phyloP scores from a whole-genome alignment of 495 filamentous ascomycete species.

The Physcia stellaris region DNA sequence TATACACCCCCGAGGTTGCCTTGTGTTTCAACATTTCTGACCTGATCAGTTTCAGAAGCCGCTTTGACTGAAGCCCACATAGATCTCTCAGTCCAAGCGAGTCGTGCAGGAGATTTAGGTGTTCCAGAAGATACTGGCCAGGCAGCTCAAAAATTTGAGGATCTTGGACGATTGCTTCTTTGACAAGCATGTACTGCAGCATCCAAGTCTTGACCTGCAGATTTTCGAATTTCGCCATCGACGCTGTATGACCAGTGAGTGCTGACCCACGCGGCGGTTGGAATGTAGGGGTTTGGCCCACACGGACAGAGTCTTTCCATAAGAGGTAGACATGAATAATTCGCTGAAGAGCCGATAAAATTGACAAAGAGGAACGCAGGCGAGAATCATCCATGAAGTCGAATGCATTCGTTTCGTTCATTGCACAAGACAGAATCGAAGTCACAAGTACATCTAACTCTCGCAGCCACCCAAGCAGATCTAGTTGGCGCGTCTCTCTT shows the following conservation, averaged over 20 bases:
- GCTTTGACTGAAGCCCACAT: conserved; percentile 72
- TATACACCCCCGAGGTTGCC: too few relatives aligned
- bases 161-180: conserved; percentile 60
- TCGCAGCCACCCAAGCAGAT: conserved; percentile 62
- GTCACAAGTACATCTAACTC: conserved; percentile 61
- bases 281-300: conserved; percentile 44
- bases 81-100: conserved; percentile 73
- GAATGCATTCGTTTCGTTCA: conserved; percentile 56
- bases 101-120: conserved; percentile 66
- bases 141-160: conserved; percentile 43
- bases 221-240: conserved; percentile 65
- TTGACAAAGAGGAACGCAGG: conserved; percentile 52
- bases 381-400: conserved; percentile 75
- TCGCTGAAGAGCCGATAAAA: conserved; percentile 50
- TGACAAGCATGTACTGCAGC: conserved; percentile 58
- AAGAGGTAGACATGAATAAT: conserved; percentile 66
- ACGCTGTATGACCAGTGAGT: conserved; percentile 32
- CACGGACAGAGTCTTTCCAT: conserved; percentile 67
- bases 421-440: conserved; percentile 45
- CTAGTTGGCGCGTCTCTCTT: conserved; percentile 45
- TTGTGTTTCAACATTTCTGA: conserved; percentile 61
- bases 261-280: conserved; percentile 29
- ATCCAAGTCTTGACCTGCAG: conserved; percentile 85
- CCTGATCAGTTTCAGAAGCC: conserved; percentile 80
- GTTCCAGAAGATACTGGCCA: conserved; percentile 57